Conservation (phyloP, 2,329 filamentous ascomycete species). For the Orbilia ellipsospora region DNA sequence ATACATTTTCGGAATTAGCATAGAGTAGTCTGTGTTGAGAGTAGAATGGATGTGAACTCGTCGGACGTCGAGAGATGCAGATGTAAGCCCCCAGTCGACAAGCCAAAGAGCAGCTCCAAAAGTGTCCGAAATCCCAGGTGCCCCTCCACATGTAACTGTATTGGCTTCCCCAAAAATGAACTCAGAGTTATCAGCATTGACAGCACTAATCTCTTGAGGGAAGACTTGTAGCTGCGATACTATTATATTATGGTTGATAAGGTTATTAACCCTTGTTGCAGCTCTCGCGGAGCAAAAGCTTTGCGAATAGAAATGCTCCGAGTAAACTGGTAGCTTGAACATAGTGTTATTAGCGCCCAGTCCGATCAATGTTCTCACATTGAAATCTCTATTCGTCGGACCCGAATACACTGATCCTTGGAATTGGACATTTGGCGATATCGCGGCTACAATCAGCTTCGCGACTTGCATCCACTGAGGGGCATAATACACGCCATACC, state of each 20-base stretch:
- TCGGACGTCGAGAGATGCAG: slow-evolving; percentile 62
- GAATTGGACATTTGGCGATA: slow-evolving; percentile 2
- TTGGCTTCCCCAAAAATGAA: slow-evolving; percentile 63
- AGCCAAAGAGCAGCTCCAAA: slow-evolving; percentile 64
- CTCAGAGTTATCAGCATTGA: too few relatives aligned
- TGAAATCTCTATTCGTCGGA: slow-evolving; percentile 10
- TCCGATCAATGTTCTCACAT: background rate
- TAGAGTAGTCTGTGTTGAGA: slow-evolving; percentile 11
- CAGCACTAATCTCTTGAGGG: slow-evolving; percentile 28
- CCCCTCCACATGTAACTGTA: slow-evolving; percentile 63
- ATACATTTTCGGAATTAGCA: slow-evolving; percentile 4
- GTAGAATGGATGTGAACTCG: slow-evolving; percentile 61
- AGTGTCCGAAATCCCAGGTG: slow-evolving; percentile 62
- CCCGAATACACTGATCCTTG: slow-evolving; percentile 15
- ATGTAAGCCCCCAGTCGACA: slow-evolving; percentile 62
- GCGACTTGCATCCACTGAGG: slow-evolving; percentile 12
- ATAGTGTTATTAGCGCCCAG: slow-evolving; percentile 16
- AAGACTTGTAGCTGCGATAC: slow-evolving; percentile 57
- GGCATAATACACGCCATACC: background rate
- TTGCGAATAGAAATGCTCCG: slow-evolving; percentile 25
- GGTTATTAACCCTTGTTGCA: background rate
- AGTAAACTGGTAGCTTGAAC: slow-evolving; percentile 16
- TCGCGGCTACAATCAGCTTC: background rate
- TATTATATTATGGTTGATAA: slow-evolving; percentile 16
- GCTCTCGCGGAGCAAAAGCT: slow-evolving; percentile 3